A percentile compares a stretch with the other conserved stretches of the same genome.
Conservation (phyloP, 257 asterid genomes). For the Capsicum rhomboideum region DNA sequence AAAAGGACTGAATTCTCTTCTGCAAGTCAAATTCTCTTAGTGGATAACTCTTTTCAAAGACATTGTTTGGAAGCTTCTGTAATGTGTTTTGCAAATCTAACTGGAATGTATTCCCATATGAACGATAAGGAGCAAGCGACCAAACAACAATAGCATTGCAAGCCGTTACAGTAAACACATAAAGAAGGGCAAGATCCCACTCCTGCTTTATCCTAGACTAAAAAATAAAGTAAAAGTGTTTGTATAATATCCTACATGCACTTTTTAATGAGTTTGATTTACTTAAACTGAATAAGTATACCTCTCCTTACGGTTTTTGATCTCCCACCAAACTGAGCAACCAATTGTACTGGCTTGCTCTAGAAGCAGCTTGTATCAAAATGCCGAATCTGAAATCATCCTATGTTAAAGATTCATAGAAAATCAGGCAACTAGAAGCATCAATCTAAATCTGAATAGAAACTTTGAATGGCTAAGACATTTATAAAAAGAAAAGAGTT, state of each 20-base stretch:
- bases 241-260: not conserved
- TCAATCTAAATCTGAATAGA: too few species aligned
- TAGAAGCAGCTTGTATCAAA: slow-evolving; percentile 63
- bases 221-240: not conserved
- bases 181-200: slow-evolving; percentile 98
- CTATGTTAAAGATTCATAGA: slow-evolving; percentile 21
- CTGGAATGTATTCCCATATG: slow-evolving; percentile 91
- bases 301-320: slow-evolving; percentile 87
- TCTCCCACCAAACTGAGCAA: slow-evolving; percentile 92
- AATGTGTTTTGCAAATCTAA: slow-evolving; percentile 89
- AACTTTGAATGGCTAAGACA: too few species aligned
- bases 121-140: slow-evolving; percentile 97
- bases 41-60: slow-evolving; percentile 86
- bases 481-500: too few species aligned
- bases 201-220: slow-evolving; percentile 81
- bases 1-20: slow-evolving; percentile 79
- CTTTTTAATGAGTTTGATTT: not conserved
- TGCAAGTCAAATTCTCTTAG: slow-evolving; percentile 81
- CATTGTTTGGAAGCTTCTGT: slow-evolving; percentile 94
- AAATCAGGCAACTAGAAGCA: too few species aligned
- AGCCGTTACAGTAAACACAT: slow-evolving; percentile 76
- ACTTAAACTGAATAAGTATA: not conserved
- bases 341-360: slow-evolving; percentile 92
- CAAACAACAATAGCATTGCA: slow-evolving; percentile 93
- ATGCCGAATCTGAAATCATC: slow-evolving; percentile 98